phyloP scores from a whole-genome alignment of 2,329 filamentous ascomycete species.

The Colletotrichum magnum region DNA sequence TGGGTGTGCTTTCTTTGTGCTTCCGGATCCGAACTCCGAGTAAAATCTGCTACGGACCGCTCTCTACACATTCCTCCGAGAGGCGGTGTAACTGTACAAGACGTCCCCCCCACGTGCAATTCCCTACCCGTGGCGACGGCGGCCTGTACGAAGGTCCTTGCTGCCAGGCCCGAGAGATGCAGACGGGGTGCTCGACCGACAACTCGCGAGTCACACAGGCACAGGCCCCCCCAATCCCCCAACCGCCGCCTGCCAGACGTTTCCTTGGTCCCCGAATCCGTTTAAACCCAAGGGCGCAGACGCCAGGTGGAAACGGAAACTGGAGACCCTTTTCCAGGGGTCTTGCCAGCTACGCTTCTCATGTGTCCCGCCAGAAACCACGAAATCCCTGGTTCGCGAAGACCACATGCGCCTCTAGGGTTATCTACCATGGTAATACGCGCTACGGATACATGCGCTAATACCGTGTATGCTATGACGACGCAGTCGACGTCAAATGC shows the following conservation, averaged over 20 bases:
- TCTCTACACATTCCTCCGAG: background rate
- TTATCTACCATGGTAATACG: too few relatives aligned
- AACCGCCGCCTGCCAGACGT: background rate
- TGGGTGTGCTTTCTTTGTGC: conserved; percentile 5
- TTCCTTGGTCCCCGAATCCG: background rate
- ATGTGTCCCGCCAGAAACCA: conserved; percentile 21
- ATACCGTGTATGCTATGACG: conserved; percentile 1
- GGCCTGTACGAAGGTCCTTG: too few relatives aligned
- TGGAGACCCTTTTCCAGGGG: background rate
- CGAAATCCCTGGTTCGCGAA: conserved; percentile 13
- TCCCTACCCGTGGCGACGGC: too few relatives aligned
- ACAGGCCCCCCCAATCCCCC: too few relatives aligned
- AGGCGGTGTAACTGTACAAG: conserved; percentile 7
- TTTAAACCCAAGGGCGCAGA: too few relatives aligned
- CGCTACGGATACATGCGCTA: background rate
- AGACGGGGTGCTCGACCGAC: background rate
- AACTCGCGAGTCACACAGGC: background rate
- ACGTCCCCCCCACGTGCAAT: too few relatives aligned
- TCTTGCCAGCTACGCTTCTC: conserved; percentile 1
- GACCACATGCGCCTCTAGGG: conserved; percentile 7
- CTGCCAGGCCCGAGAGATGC: too few relatives aligned
- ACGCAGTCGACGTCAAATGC: background rate
- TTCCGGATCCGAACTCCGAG: conserved; percentile 19
- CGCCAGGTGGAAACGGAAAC: conserved; percentile 18
- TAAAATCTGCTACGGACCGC: background rate